These are phyloP conservation scores for Pyricularia sp. DNA, from an alignment of 2,329 filamentous ascomycete genomes.

Conservation along the genomic window DNA sequence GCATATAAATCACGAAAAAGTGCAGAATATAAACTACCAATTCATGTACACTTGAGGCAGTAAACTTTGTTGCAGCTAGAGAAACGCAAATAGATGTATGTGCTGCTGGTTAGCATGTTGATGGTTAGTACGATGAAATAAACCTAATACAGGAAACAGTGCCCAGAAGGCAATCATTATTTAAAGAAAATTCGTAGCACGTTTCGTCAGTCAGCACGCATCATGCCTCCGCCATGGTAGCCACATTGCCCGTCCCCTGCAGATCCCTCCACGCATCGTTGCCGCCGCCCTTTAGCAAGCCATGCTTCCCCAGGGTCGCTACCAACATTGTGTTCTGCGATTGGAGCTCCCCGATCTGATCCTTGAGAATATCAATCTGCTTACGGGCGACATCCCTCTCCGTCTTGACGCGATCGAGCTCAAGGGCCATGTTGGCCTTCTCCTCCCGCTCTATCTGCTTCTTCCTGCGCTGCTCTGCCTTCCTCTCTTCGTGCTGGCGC, in stretches of 20 bases:
- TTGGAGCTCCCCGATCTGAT: constrained; percentile 44
- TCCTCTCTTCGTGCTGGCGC: constrained; percentile 47
- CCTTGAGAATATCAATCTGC: constrained; percentile 40
- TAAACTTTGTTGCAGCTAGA: background rate
- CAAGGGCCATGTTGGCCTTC: constrained; percentile 31
- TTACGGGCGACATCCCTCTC: constrained; percentile 39
- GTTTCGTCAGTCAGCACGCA: background rate
- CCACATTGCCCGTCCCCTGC: background rate
- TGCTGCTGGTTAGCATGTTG: background rate
- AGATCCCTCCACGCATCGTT: constrained; percentile 1
- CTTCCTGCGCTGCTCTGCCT: constrained; percentile 36
- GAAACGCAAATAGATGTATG: background rate
- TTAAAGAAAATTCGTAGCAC: background rate
- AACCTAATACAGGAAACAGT: background rate
- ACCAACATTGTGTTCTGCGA: constrained; percentile 46
- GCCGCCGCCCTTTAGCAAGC: constrained; percentile 3
- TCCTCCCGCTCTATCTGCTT: constrained; percentile 43
- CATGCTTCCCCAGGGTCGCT: constrained; percentile 33
- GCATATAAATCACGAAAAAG: no score
- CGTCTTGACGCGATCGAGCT: constrained; percentile 37
- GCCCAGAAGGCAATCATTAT: background rate
- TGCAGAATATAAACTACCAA: no score
- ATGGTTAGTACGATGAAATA: background rate
- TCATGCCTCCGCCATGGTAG: background rate
- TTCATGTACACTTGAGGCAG: background rate